Base-by-base conservation (phyloP, 2,329 filamentous ascomycete species). In the Xylaria hypoxylon region DNA sequence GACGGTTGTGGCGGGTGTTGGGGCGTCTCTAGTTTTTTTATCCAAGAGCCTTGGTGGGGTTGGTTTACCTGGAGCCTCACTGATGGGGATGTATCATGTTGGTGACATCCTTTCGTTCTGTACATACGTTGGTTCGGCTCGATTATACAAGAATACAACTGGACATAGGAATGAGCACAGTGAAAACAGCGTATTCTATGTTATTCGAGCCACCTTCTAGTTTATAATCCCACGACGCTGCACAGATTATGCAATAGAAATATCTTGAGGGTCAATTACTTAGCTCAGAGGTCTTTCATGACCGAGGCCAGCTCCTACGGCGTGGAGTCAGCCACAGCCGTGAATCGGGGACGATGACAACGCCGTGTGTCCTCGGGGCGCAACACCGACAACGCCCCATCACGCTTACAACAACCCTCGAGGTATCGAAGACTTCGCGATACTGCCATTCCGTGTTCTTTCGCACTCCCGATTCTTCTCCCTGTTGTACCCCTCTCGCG, bases 301-400 rank as follows among this genome's bases (percentile, higher is more conserved):
- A 31, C 24, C 28, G 38, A 55, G 45, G 35, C 3, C 15, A 52
- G 31, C 15, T 24, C 19, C 28, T 26, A 31, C 48, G 48, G 62
- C 56, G 48, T 35, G 47, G 28, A 45, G 62, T 33, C 22, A 47
- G 47, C 63, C 35, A 28, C 19, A 47, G 47, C 63, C 35, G 35
- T 17, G 31, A 52, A 58, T 48, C 55, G 35, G 59, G 15, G 38
- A 35, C 42, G 31, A 55, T 51, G 42, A 24, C 57, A 50, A 22
- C 50, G 42, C 44, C 44, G 56, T 48, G 7, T 51, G 22, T 52
- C 42, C 19, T 28, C 33, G 47, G 47, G 50, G 17, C 24, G 35
- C 50, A 59, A 59, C 35, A n/a, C 47, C 48, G 64, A 52, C 45
- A 40, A n/a, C 52, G 22, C 50, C 61, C 42, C 15, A 48, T 56